Evolutionary conservation across 345 rosid species (phyloP).

Genomic region (Pugionium dolabratum): DNA sequence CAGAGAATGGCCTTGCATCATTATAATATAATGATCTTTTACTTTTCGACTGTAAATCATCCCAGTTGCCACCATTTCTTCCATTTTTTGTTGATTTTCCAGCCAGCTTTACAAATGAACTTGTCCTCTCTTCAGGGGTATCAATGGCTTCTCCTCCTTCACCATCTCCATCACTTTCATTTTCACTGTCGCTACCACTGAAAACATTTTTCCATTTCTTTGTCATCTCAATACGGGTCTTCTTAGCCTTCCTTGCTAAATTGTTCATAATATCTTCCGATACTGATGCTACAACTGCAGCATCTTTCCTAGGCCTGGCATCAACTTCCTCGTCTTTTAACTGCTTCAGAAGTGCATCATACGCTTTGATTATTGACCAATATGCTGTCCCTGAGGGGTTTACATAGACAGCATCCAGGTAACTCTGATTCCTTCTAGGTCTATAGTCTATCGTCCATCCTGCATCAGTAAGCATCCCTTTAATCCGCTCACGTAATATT

Average conservation of each 20-base stretch:
- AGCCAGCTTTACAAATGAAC: conserved; percentile 63
- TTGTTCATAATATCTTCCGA: conserved; percentile 74
- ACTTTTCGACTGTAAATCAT: conserved; percentile 42
- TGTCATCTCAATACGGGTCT: conserved; percentile 57
- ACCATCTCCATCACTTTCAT: conserved; percentile 47
- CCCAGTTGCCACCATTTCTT: conserved; percentile 42
- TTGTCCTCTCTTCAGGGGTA: conserved; percentile 67
- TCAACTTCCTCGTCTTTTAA: conserved; percentile 55
- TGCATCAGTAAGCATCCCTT: conserved; percentile 85
- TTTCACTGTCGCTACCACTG: conserved; percentile 43
- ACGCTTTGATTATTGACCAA: conserved; percentile 96
- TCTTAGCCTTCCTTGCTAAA: conserved; percentile 67
- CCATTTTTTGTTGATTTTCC: conserved; percentile 52
- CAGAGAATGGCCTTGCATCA: conserved; percentile 47
- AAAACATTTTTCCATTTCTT: conserved; percentile 51
- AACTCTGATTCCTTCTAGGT: conserved; percentile 84
- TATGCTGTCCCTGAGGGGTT: conserved; percentile 88
- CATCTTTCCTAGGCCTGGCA: conserved; percentile 44
- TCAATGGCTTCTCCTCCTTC: conserved; percentile 54
- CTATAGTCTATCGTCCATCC: conserved; percentile 94
- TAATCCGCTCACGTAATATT: conserved; percentile 80
- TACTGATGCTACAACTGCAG: conserved; percentile 63
- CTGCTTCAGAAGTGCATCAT: conserved; percentile 85
- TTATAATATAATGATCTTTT: conserved; percentile 47
- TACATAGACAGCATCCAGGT: conserved; percentile 88